Evolutionary conservation across 2,329 filamentous ascomycete genomes (phyloP).

Genomic region (Aspergillus aculeatus): DNA sequence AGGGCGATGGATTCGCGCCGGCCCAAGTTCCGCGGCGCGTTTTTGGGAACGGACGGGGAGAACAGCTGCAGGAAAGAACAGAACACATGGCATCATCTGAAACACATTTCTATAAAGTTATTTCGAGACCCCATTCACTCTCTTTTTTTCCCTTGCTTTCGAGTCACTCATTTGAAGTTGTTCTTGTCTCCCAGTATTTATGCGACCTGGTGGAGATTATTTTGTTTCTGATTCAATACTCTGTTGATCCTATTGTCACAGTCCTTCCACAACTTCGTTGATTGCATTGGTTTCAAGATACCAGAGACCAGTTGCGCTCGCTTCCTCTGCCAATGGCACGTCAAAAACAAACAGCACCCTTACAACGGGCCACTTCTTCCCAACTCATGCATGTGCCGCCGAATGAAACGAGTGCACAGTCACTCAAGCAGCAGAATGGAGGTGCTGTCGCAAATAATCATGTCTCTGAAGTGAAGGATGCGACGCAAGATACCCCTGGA

Average conservation of each 20-base stretch:
- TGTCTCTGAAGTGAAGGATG: conserved; percentile 20
- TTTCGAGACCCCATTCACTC: background rate
- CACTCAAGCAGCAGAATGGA: conserved; percentile 21
- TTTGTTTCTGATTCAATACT: background rate
- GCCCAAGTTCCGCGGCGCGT: conserved; percentile 10
- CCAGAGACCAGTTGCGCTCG: background rate
- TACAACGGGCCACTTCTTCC: conserved; percentile 65
- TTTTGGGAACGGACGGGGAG: background rate
- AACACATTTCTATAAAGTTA: conserved; percentile 1
- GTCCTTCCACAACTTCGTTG: conserved; percentile 4
- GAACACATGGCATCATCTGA: conserved; percentile 40
- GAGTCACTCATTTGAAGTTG: background rate
- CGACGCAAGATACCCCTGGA: conserved; percentile 51
- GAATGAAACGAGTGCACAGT: conserved; percentile 30
- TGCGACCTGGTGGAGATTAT: background rate
- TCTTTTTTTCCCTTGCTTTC: background rate
- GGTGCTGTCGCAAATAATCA: conserved; percentile 19
- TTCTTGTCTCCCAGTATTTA: background rate
- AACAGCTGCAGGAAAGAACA: conserved; percentile 8
- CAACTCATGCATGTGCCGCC: conserved; percentile 55
- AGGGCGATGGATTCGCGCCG: conserved; percentile 13
- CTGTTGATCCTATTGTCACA: conserved; percentile 1
- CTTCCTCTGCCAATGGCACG: conserved; percentile 59
- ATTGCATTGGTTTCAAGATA: background rate
- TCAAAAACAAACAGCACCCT: conserved; percentile 65